Conservation (phyloP, 1,139 yeast species). For the Yamadazyma spencermartinsiae region DNA sequence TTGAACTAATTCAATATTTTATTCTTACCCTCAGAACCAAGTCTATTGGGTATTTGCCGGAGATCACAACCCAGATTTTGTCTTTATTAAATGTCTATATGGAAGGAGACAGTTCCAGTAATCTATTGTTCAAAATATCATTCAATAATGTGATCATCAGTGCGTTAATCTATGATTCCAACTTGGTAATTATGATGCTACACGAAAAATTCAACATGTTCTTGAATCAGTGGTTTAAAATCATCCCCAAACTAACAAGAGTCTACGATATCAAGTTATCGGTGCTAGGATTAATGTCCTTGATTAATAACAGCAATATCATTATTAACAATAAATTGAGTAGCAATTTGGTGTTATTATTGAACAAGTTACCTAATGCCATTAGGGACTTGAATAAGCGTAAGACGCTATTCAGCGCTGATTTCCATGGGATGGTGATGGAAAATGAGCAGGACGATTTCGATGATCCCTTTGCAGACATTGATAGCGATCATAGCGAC, state of each 20-base stretch:
- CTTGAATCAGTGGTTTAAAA: constrained; percentile 67
- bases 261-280: constrained; percentile 83
- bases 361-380: constrained; percentile 70
- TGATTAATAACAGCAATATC: constrained; percentile 35
- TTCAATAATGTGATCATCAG: constrained; percentile 68
- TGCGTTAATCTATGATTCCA: constrained; percentile 63
- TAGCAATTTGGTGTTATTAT: constrained; percentile 12
- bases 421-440: constrained; percentile 1
- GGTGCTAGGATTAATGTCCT: constrained; percentile 61
- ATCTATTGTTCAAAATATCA: constrained; percentile 46
- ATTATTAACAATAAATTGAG: constrained; percentile 16
- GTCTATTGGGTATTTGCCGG: constrained; percentile 13
- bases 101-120: constrained; percentile 1
- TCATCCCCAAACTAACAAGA: constrained; percentile 59
- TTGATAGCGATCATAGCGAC: constrained; percentile 21
- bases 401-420: constrained; percentile 42
- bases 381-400: constrained; percentile 63
- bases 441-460: constrained; percentile 21
- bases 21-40: constrained; percentile 47
- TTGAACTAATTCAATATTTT: constrained; percentile 57
- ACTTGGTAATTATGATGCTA: constrained; percentile 53
- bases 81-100: constrained; percentile 5
- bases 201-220: constrained; percentile 51
- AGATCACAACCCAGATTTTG: constrained; percentile 9
- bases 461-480: constrained; percentile 16